Conservation (phyloP, 805 yeast genomes). For the Candida morakotiae region DNA sequence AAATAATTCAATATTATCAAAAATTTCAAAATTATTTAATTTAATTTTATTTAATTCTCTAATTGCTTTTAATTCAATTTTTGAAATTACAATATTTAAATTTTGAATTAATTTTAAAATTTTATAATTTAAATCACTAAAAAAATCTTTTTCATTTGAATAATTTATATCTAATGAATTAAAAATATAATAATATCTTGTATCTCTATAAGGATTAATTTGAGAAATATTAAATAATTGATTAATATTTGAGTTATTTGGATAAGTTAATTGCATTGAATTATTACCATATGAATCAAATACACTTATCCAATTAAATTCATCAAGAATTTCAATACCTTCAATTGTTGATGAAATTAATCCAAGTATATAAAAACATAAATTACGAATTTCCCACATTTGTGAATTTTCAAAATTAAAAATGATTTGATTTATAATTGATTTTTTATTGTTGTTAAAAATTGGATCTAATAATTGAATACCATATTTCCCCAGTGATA, state of each 20-base stretch:
- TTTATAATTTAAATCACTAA: conserved; percentile 1
- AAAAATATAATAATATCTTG: conserved; percentile 21
- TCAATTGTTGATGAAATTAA: conserved; percentile 66
- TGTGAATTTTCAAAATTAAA: conserved; percentile 27
- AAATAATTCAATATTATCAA: conserved; percentile 55
- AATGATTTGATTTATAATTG: conserved; percentile 47
- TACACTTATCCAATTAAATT: conserved; percentile 58
- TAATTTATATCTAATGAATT: conserved; percentile 11
- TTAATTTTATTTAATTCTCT: conserved; percentile 55
- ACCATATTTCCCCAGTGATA: conserved; percentile 72
- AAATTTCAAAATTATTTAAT: conserved; percentile 44
- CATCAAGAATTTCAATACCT: conserved; percentile 84
- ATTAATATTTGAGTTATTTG: conserved; percentile 8
- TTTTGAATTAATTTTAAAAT: conserved; percentile 42
- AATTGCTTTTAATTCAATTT: conserved; percentile 51
- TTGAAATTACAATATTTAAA: conserved; percentile 40
- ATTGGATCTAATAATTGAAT: conserved; percentile 41
- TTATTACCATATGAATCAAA: conserved; percentile 15
- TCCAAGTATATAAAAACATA: conserved; percentile 76
- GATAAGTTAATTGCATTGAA: conserved; percentile 19
- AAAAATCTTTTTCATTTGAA: too few species aligned
- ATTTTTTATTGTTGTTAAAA: conserved; percentile 16
- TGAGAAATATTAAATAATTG: conserved; percentile 15
- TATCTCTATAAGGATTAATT: conserved; percentile 22
- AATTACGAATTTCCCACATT: conserved; percentile 61